A percentile compares a stretch with the other conserved stretches of the same genome.
Conservation (phyloP, 345 rosid genomes). For the Eucalyptus pumila region DNA sequence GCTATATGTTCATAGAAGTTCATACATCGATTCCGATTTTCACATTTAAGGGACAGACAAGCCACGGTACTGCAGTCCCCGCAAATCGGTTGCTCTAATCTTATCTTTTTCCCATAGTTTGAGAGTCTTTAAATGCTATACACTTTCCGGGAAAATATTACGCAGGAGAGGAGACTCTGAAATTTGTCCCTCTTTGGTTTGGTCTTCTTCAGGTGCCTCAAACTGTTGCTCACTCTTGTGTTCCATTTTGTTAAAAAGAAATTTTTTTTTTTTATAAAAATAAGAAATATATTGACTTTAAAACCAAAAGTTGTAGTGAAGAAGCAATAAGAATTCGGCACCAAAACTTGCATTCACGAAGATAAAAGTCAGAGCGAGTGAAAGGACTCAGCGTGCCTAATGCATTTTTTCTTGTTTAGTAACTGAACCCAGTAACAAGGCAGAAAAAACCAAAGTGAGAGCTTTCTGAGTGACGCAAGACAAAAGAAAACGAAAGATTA, state of each 20-base stretch:
- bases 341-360: too few species aligned
- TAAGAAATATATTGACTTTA: too few species aligned
- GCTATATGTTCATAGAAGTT: neutral
- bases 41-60: neutral
- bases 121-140: neutral
- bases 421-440: neutral
- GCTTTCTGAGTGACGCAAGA: rapidly evolving
- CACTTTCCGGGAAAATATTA: neutral
- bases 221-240: neutral
- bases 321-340: too few species aligned
- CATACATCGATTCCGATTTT: neutral
- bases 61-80: neutral
- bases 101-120: neutral
- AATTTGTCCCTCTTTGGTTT: neutral
- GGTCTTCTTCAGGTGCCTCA: neutral
- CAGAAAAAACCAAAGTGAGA: neutral
- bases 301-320: too few species aligned
- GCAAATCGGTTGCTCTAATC: neutral
- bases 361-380: too few species aligned
- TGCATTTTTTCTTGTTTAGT: too few species aligned
- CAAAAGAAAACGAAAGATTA: neutral
- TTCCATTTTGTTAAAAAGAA: neutral
- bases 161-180: neutral
- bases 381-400: too few species aligned
- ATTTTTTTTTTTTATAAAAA: too few species aligned